These are phyloP conservation scores for Schizothecium vesticola DNA, from an alignment of 495 filamentous ascomycete species.

Conservation along the genomic window DNA sequence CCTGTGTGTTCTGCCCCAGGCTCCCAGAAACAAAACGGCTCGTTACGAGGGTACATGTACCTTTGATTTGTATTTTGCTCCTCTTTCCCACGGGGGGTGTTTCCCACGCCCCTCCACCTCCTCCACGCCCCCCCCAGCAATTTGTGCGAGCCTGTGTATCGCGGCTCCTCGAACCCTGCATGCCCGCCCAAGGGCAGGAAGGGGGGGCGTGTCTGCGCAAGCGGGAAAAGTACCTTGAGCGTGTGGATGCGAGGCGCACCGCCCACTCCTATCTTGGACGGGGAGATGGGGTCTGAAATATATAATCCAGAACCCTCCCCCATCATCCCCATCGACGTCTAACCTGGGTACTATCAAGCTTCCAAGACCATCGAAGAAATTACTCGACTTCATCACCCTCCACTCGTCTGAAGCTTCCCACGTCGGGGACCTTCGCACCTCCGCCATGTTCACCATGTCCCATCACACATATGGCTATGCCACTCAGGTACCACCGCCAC, in stretches of 20 bases:
- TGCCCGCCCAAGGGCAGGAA: neutral
- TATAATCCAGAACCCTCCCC: constrained; percentile 14
- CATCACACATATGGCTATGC: constrained; percentile 42
- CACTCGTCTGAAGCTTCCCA: neutral
- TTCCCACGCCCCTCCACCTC: neutral
- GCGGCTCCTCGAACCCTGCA: constrained; percentile 10
- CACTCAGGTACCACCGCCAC: constrained; percentile 28
- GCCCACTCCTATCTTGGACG: neutral
- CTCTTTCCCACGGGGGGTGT: neutral
- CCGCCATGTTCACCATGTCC: constrained; percentile 41
- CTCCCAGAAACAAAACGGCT: constrained; percentile 3
- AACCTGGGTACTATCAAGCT: constrained; percentile 3
- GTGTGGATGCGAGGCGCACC: constrained; percentile 10
- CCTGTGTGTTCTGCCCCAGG: constrained; percentile 1
- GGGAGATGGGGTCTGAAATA: constrained; percentile 11
- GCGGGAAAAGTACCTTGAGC: neutral
- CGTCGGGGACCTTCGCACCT: neutral
- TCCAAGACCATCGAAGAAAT: neutral
- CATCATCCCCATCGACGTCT: constrained; percentile 1
- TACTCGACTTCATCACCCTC: neutral
- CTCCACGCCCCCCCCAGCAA: constrained; percentile 1
- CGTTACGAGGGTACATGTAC: constrained; percentile 4
- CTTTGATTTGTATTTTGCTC: neutral
- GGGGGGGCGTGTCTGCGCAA: neutral
- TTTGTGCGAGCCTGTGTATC: neutral